Conservation (phyloP, 805 yeast species). For the Candida golubevii region DNA sequence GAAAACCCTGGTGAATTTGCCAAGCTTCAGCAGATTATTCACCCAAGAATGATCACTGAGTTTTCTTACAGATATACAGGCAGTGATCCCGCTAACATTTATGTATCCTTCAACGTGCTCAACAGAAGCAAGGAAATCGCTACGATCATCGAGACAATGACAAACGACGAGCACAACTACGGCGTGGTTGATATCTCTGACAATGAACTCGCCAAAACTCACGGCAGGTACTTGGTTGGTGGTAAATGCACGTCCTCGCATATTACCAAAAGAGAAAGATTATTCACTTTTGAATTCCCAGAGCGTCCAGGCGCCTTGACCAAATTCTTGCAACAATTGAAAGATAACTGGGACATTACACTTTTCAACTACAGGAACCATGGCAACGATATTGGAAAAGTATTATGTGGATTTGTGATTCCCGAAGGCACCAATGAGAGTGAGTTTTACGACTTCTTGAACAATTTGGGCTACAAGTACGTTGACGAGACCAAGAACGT, state of each 20-base stretch:
- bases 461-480: conserved; percentile 69
- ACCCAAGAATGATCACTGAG: conserved; percentile 91
- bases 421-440: conserved; percentile 61
- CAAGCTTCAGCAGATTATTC: conserved; percentile 67
- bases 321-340: conserved; percentile 67
- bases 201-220: conserved; percentile 92
- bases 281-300: conserved; percentile 89
- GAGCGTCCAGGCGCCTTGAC: conserved; percentile 95
- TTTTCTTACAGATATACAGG: conserved; percentile 79
- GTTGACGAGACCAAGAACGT: conserved; percentile 79
- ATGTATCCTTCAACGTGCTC: conserved; percentile 80
- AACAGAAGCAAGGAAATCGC: conserved; percentile 71
- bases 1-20: conserved; percentile 90
- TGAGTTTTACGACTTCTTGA: conserved; percentile 65
- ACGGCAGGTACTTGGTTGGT: conserved; percentile 94
- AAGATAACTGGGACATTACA: conserved; percentile 85
- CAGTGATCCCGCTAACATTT: conserved; percentile 63
- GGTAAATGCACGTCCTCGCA: conserved; percentile 57
- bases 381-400: conserved; percentile 92
- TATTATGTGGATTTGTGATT: conserved; percentile 83
- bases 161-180: conserved; percentile 55
- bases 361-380: conserved; percentile 95
- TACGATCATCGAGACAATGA: conserved; percentile 56
- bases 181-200: conserved; percentile 80
- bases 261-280: conserved; percentile 64